A percentile compares a stretch with the other conserved stretches of the same genome.
Evolutionary conservation across 1,284 basidiomycete species (phyloP).

Genomic region (Coniophora puteana): DNA sequence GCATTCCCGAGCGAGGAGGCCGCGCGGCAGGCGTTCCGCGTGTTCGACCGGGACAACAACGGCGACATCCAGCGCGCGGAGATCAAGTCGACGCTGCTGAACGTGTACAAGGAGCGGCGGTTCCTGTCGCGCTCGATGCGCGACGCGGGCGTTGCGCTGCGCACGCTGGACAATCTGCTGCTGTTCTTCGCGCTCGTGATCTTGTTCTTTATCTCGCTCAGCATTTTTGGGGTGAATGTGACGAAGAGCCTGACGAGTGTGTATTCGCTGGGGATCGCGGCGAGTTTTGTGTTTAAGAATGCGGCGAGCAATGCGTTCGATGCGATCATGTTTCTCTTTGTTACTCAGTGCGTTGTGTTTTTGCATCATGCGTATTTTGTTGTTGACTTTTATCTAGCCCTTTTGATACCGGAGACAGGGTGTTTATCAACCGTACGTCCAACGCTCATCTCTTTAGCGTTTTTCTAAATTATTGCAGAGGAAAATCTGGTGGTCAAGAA

Average conservation of each 20-base stretch:
- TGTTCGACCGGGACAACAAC: slow-evolving; percentile 76
- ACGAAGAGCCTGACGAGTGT: slow-evolving; percentile 61
- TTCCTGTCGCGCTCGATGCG: slow-evolving; percentile 69
- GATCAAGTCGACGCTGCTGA: slow-evolving; percentile 68
- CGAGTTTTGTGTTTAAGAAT: slow-evolving; percentile 75
- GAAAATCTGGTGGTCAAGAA: slow-evolving; percentile 74
- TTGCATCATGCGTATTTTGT: slow-evolving; percentile 2
- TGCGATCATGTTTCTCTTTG: slow-evolving; percentile 76
- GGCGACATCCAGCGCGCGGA: slow-evolving; percentile 77
- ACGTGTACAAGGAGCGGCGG: slow-evolving; percentile 74
- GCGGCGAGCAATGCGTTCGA: slow-evolving; percentile 69
- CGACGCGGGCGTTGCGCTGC: slow-evolving; percentile 63
- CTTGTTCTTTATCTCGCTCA: slow-evolving; percentile 69
- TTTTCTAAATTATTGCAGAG: slow-evolving; percentile 26
- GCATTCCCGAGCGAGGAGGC: slow-evolving; percentile 58
- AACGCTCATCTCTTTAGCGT: neutral
- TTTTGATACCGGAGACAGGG: slow-evolving; percentile 74
- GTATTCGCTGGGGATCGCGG: slow-evolving; percentile 64
- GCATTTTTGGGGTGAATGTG: slow-evolving; percentile 64
- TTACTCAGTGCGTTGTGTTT: slow-evolving; percentile 57
- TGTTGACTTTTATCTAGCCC: slow-evolving; percentile 41
- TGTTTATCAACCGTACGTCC: slow-evolving; percentile 58
- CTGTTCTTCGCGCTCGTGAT: slow-evolving; percentile 59
- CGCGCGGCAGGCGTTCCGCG: slow-evolving; percentile 65
- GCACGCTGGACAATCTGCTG: slow-evolving; percentile 58